A percentile compares a stretch with the other conserved stretches of the same genome.
phyloP scores from a whole-genome alignment of 2,329 filamentous ascomycete genomes.

The Paraphaeosphaeria sporulosa region DNA sequence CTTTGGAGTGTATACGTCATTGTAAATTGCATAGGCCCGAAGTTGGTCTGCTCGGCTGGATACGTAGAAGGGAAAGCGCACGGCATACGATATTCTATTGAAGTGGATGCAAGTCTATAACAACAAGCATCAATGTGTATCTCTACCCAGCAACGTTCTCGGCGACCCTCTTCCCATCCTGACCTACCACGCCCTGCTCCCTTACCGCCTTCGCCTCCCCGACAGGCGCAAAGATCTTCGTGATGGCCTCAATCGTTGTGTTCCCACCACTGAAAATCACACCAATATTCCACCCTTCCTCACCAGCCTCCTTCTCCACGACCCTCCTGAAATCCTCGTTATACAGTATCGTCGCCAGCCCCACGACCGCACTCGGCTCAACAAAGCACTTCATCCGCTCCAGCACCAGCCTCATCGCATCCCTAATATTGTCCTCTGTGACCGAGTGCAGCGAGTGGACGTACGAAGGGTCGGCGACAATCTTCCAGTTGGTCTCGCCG shows the following conservation, averaged over 20 bases:
- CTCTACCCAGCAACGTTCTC: slow-evolving; percentile 55
- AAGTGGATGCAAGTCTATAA: not conserved
- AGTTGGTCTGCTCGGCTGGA: not conserved
- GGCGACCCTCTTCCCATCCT: slow-evolving; percentile 50
- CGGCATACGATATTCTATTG: not conserved
- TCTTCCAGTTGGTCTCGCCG: slow-evolving; percentile 75
- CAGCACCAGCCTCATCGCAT: slow-evolving; percentile 77
- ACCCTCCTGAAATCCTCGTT: slow-evolving; percentile 78
- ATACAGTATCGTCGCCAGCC: slow-evolving; percentile 80
- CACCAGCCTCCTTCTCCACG: slow-evolving; percentile 74
- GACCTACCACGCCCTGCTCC: slow-evolving; percentile 49
- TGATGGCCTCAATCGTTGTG: slow-evolving; percentile 68
- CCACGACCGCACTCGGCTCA: slow-evolving; percentile 87
- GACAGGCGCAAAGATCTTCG: slow-evolving; percentile 58
- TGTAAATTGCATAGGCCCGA: not conserved
- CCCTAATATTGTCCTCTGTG: slow-evolving; percentile 80
- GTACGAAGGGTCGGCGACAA: slow-evolving; percentile 76
- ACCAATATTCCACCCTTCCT: slow-evolving; percentile 75
- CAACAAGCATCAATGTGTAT: not conserved
- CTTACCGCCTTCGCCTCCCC: slow-evolving; percentile 44
- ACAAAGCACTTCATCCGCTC: slow-evolving; percentile 92
- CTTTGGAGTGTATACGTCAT: not conserved
- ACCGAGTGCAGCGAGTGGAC: slow-evolving; percentile 77
- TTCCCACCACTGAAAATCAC: slow-evolving; percentile 71
- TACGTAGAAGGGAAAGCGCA: not conserved